Percentiles rank a stretch among this genome's conserved stretches.
Conservation (phyloP, 345 rosid genomes). For the Gossypium turneri region DNA sequence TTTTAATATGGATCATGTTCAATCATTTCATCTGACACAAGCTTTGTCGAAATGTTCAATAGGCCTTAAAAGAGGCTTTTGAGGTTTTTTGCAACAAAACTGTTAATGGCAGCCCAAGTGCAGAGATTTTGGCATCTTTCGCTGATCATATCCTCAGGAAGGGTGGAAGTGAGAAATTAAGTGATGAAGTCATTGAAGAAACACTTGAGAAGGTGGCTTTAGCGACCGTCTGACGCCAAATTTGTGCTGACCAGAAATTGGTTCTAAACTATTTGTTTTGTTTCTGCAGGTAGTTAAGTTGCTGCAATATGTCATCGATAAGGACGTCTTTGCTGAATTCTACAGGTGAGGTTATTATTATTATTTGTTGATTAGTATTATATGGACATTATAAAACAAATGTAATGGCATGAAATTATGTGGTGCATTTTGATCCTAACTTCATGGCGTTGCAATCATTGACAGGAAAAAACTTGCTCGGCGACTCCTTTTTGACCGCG, state of each 20-base stretch:
- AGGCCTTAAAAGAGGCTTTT: constrained; percentile 72
- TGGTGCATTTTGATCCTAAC: background rate
- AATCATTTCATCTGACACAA: background rate
- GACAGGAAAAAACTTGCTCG: constrained; percentile 67
- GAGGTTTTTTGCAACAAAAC: constrained; percentile 62
- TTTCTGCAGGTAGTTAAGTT: constrained; percentile 74
- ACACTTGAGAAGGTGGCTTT: constrained; percentile 54
- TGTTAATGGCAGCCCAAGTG: constrained; percentile 58
- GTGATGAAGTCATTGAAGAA: constrained; percentile 66
- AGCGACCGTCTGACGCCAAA: background rate
- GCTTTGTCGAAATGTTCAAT: constrained; percentile 5
- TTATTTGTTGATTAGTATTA: background rate
- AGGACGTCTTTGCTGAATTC: constrained; percentile 42
- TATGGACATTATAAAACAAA: background rate
- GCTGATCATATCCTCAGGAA: constrained; percentile 62
- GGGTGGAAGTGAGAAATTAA: constrained; percentile 64
- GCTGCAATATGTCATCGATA: constrained; percentile 40
- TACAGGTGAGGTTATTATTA: constrained; percentile 10
- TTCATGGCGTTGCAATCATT: background rate
- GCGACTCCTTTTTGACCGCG: constrained; percentile 49
- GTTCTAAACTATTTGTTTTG: constrained; percentile 7
- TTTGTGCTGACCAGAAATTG: background rate
- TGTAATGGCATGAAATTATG: background rate
- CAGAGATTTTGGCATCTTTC: constrained; percentile 59
- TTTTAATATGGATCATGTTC: background rate